Conservation (phyloP, 1,284 basidiomycete genomes). For the Xerocomus minutiporus region DNA sequence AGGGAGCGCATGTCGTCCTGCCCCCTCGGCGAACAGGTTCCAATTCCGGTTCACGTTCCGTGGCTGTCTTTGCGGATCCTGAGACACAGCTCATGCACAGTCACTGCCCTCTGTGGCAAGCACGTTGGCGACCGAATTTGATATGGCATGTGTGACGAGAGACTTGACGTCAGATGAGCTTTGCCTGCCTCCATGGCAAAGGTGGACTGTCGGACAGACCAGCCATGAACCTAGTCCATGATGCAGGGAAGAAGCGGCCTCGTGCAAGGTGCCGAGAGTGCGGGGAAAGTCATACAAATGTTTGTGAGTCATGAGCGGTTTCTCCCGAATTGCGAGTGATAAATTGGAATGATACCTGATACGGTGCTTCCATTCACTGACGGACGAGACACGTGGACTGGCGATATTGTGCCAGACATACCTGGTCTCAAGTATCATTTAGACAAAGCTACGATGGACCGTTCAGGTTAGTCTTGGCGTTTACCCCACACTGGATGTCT, state of each 20-base stretch:
- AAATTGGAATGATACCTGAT: neutral
- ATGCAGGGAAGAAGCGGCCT: slow-evolving; percentile 9
- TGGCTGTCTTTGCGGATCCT: slow-evolving; percentile 34
- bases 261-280: slow-evolving; percentile 9
- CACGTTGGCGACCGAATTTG: too few species aligned
- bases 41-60: slow-evolving; percentile 8
- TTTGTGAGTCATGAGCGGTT: slow-evolving; percentile 28
- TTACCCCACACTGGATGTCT: slow-evolving; percentile 19
- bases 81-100: neutral
- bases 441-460: too few species aligned
- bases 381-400: slow-evolving; percentile 20
- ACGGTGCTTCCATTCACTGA: neutral
- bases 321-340: neutral
- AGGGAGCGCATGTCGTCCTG: too few species aligned
- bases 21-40: neutral
- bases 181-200: slow-evolving; percentile 5
- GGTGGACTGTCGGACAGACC: neutral
- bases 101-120: neutral
- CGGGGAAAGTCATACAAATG: slow-evolving; percentile 38
- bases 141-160: neutral
- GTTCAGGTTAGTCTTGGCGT: neutral
- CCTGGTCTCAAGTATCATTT: neutral
- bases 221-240: neutral
- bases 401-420: slow-evolving; percentile 28
- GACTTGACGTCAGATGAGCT: slow-evolving; percentile 2